Percentiles rank a stretch among this genome's conserved stretches.
Conservation (phyloP, 2,329 filamentous ascomycete species). For the Fusarium sp. region DNA sequence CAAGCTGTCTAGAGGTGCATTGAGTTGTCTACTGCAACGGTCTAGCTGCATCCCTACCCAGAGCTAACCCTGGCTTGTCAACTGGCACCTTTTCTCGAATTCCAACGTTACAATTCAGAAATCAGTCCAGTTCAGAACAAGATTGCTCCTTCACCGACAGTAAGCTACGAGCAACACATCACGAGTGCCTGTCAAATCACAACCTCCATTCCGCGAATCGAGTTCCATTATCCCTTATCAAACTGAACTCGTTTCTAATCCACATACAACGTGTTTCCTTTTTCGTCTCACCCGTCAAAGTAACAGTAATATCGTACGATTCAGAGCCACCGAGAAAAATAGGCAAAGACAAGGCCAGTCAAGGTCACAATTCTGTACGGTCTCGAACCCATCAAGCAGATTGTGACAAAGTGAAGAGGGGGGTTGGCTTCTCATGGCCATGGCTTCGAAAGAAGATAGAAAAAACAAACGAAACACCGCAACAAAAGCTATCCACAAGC, state of each 20-base stretch:
- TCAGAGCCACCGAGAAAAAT: constrained; percentile 17
- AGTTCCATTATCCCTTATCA: constrained; percentile 16
- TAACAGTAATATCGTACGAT: constrained; percentile 24
- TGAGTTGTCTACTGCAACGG: not conserved
- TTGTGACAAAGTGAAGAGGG: constrained; percentile 20
- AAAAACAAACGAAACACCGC: constrained; percentile 27
- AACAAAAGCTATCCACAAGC: constrained; percentile 42
- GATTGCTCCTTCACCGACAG: not conserved
- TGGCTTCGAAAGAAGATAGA: constrained; percentile 36
- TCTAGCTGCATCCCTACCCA: not conserved
- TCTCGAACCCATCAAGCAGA: constrained; percentile 37
- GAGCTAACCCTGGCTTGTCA: not conserved
- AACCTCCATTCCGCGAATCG: not conserved
- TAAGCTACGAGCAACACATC: not conserved
- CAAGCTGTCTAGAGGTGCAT: not conserved
- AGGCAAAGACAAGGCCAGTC: constrained; percentile 25
- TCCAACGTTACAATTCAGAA: not conserved
- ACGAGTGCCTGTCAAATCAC: not conserved
- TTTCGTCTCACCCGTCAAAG: constrained; percentile 1
- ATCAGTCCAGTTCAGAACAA: not conserved
- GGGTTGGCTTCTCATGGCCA: constrained; percentile 40
- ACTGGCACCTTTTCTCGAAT: not conserved
- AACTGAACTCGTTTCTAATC: constrained; percentile 31
- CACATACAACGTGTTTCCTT: constrained; percentile 9
- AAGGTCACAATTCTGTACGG: constrained; percentile 39